Percentiles rank a stretch among this genome's conserved stretches.
Conservation (phyloP, 164 flowering plant species). For the Magnolia officinalis region DNA sequence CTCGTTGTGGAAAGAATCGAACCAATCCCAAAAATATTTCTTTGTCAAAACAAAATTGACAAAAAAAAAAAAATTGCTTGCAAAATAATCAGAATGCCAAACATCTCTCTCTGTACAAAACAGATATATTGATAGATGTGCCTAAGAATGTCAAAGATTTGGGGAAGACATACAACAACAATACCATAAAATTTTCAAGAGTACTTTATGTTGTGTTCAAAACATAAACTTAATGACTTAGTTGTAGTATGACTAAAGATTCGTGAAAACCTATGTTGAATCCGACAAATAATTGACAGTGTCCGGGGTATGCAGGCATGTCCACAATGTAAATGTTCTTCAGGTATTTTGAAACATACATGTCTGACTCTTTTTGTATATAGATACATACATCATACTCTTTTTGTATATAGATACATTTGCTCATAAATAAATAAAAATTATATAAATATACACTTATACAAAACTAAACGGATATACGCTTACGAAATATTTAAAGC, state of each 20-base stretch:
- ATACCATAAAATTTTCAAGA: background rate
- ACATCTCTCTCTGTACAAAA: background rate
- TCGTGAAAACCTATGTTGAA: too few species aligned
- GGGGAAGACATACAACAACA: background rate
- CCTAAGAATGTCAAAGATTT: background rate
- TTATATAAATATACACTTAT: background rate
- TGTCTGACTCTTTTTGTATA: too few species aligned
- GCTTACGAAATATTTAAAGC: background rate
- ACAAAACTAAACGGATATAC: background rate
- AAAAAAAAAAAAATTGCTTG: background rate
- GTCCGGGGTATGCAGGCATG: too few species aligned
- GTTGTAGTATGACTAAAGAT: too few species aligned
- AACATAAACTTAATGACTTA: too few species aligned
- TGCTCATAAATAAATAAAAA: background rate
- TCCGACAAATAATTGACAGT: too few species aligned
- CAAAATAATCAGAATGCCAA: conserved; percentile 1
- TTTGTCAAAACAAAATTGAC: too few species aligned
- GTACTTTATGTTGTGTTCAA: too few species aligned
- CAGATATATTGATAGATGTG: background rate
- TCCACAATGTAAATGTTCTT: too few species aligned
- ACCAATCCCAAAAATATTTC: background rate
- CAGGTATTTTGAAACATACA: too few species aligned
- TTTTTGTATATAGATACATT: too few species aligned
- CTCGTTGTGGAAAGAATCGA: background rate
- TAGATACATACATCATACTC: too few species aligned